These are phyloP conservation scores for Leonotis leonurus DNA, from an alignment of 257 asterid species.

Conservation along the genomic window DNA sequence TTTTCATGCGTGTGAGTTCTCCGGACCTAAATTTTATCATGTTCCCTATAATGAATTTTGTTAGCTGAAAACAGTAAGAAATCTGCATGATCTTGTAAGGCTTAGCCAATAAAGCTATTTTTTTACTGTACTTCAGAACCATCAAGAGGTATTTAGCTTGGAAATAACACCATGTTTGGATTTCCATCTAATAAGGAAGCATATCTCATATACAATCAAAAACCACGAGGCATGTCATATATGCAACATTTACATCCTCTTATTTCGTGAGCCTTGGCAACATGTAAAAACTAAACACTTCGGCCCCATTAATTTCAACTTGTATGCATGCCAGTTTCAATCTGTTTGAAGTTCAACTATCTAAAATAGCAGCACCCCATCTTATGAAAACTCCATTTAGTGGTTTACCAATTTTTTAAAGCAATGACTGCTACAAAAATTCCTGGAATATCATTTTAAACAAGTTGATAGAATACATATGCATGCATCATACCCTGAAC, in stretches of 20 bases:
- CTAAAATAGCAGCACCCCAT: background rate
- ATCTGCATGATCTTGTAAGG: no score
- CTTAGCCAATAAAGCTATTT: background rate
- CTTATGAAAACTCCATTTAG: background rate
- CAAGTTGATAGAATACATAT: background rate
- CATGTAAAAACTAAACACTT: background rate
- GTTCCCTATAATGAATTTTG: conserved; percentile 52
- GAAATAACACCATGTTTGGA: background rate
- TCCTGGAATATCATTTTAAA: background rate
- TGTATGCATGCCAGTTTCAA: background rate
- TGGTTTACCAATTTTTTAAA: no score
- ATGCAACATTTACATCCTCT: no score
- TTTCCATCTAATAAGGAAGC: background rate
- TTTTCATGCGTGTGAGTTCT: conserved; percentile 66
- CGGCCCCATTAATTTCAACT: background rate
- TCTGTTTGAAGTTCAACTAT: background rate
- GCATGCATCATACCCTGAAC: background rate
- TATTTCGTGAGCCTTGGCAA: background rate
- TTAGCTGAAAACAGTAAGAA: conserved; percentile 12
- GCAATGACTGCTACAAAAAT: background rate
- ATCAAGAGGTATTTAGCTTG: background rate
- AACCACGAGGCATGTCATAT: background rate
- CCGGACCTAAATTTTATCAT: conserved; percentile 86
- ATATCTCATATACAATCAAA: conserved; percentile 2
- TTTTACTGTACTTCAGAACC: background rate